phyloP scores from a whole-genome alignment of 1,139 yeast genomes.

The Ogataea hybrid region DNA sequence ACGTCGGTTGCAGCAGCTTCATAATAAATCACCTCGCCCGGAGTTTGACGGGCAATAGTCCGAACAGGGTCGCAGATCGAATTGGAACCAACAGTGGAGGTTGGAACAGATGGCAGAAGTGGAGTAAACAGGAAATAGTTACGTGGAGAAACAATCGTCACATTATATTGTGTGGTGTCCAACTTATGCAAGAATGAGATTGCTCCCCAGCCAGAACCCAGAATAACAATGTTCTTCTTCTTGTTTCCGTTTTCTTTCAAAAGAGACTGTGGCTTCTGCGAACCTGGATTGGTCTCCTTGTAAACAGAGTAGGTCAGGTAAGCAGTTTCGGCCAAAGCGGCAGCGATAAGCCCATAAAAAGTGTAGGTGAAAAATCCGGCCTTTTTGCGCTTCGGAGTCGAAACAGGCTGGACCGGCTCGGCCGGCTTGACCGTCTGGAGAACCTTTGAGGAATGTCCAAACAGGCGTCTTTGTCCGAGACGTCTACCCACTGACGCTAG shows the following conservation, averaged over 20 bases:
- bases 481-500: constrained; percentile 4
- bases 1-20: constrained; percentile 62
- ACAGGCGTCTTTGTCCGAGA: background rate
- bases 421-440: constrained; percentile 7
- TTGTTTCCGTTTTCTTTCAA: constrained; percentile 64
- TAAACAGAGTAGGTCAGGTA: constrained; percentile 51
- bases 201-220: constrained; percentile 67
- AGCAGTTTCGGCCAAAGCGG: constrained; percentile 43
- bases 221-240: constrained; percentile 70
- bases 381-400: constrained; percentile 14
- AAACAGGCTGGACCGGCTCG: constrained; percentile 3
- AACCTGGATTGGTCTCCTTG: constrained; percentile 58
- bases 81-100: constrained; percentile 57
- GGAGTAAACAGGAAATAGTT: constrained; percentile 64
- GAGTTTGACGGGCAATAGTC: constrained; percentile 44
- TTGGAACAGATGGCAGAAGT: constrained; percentile 58
- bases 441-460: constrained; percentile 8
- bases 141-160: constrained; percentile 60
- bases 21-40: constrained; percentile 56
- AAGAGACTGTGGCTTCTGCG: constrained; percentile 59
- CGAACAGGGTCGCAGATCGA: constrained; percentile 59
- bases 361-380: constrained; percentile 26
- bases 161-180: constrained; percentile 60
- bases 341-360: constrained; percentile 19
- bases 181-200: constrained; percentile 53